A percentile compares a stretch with the other conserved stretches of the same genome.
phyloP scores from a whole-genome alignment of 176 grass and related monocot species.

The Canna indica region DNA sequence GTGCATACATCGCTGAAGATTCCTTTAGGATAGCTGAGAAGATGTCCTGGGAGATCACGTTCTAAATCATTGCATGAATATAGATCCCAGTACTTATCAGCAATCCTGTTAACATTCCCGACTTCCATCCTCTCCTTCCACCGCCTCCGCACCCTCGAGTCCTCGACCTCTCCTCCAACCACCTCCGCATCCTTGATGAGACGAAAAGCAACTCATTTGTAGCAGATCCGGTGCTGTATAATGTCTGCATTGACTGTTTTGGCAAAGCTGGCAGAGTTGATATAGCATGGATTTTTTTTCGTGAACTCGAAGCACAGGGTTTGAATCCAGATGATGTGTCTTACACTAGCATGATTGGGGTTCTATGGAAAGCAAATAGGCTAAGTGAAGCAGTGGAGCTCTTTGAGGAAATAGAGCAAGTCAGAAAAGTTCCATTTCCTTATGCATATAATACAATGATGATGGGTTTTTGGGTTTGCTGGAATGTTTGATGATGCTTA shows the following conservation, averaged over 20 bases:
- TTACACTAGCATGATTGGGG: slow-evolving; percentile 84
- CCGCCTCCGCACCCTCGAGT: slow-evolving; percentile 72
- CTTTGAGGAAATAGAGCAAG: slow-evolving; percentile 55
- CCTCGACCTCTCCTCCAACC: slow-evolving; percentile 71
- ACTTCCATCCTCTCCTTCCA: slow-evolving; percentile 40
- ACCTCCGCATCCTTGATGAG: slow-evolving; percentile 46
- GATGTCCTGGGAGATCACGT: slow-evolving; percentile 13
- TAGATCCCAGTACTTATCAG: slow-evolving; percentile 16
- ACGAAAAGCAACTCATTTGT: slow-evolving; percentile 68
- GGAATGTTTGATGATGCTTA: slow-evolving; percentile 63
- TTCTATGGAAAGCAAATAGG: slow-evolving; percentile 61
- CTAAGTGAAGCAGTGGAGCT: slow-evolving; percentile 38
- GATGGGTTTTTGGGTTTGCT: slow-evolving; percentile 74
- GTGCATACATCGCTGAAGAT: neutral
- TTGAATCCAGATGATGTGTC: slow-evolving; percentile 62
- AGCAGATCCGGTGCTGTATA: slow-evolving; percentile 69
- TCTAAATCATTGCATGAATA: neutral
- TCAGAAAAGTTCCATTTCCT: slow-evolving; percentile 54
- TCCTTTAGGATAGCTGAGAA: slow-evolving; percentile 9
- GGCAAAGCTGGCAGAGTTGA: slow-evolving; percentile 86
- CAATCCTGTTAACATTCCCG: slow-evolving; percentile 36
- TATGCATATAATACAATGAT: slow-evolving; percentile 88
- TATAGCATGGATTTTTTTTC: slow-evolving; percentile 92
- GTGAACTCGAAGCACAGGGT: slow-evolving; percentile 38
- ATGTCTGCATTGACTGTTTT: slow-evolving; percentile 84